Base-by-base conservation (phyloP, 2,329 filamentous ascomycete genomes). In the Aspergillus quadricinctus region DNA sequence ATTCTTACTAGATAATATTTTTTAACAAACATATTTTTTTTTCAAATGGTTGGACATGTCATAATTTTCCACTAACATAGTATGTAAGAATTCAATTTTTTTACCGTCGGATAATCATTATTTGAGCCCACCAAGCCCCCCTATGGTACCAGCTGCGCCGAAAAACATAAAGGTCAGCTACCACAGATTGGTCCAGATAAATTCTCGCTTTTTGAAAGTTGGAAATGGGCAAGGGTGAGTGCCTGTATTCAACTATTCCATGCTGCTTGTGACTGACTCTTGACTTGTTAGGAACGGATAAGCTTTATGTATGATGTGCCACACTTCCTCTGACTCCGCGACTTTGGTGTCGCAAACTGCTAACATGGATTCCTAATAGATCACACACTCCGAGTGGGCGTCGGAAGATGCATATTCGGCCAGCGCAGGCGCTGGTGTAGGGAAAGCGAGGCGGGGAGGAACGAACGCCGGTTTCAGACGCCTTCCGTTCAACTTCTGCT, bases 321-420 rank as follows among this genome's bases (percentile, higher is more conserved):
- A 29, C 46, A n/a, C 5, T 49, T 52, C 19, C 49, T 31, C 19
- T 43, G 40, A 48, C 10, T 49, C 48, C 46, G 25, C 51, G 40
- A 25, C 54, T 35, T 28, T 53, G 54, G 55, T 58, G 62, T 62
- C 27, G 53, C 56, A 53, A 56, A 48, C 28, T 25, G 62, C 61
- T 57, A 55, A 57, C 58, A 52, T 28, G 54, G 43, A 48, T 37
- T 48, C 31, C 48, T 17, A 55, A 51, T 63, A 86, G 82, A 99
- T 99, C 69, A 99, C 94, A 54, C 95, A 99, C 78, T 95, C 90
- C 43, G 94, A 99, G 81, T 99, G 94, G 94, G 88, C 91, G 7
- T 96, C 92, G 5, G 86, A 88, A 49, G 92, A 97, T 74, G 87
- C 90, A 57, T 97, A 90, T 76, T 89, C 89, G 31, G 91, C 92